Conservation (phyloP, 495 filamentous ascomycete genomes). For the Annulohypoxylon maeteangense region DNA sequence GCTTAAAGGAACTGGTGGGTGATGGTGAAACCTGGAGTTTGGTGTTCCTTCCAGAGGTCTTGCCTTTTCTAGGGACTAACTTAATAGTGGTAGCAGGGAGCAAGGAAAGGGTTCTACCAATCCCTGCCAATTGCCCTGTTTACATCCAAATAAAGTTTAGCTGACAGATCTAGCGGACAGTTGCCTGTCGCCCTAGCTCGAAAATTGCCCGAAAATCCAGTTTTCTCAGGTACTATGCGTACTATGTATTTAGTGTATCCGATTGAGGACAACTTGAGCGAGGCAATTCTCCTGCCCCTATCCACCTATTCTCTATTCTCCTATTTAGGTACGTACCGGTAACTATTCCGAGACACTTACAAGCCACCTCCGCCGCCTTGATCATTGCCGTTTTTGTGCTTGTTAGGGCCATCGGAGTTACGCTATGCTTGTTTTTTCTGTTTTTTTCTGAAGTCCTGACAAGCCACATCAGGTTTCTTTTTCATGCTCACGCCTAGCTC, state of each 20-base stretch:
- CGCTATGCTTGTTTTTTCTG: slow-evolving; percentile 16
- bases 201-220: slow-evolving; percentile 3
- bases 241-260: not conserved
- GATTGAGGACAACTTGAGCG: slow-evolving; percentile 17
- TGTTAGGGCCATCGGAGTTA: slow-evolving; percentile 9
- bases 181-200: not conserved
- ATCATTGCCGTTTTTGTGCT: not conserved
- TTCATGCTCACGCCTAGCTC: slow-evolving; percentile 10
- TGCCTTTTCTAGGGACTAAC: not conserved
- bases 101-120: not conserved
- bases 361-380: not conserved
- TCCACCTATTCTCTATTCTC: not conserved
- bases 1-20: slow-evolving; percentile 8
- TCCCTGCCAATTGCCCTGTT: slow-evolving; percentile 15
- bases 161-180: slow-evolving; percentile 17
- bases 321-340: not conserved
- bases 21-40: slow-evolving; percentile 3
- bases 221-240: not conserved
- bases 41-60: slow-evolving; percentile 13
- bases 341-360: not conserved
- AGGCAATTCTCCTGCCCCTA: not conserved
- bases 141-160: not conserved
- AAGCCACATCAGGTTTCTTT: slow-evolving; percentile 23
- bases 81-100: slow-evolving; percentile 18
- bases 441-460: slow-evolving; percentile 7